Conservation (phyloP, 371 early-diverging fungal genomes). For the Mucor ambiguus region DNA sequence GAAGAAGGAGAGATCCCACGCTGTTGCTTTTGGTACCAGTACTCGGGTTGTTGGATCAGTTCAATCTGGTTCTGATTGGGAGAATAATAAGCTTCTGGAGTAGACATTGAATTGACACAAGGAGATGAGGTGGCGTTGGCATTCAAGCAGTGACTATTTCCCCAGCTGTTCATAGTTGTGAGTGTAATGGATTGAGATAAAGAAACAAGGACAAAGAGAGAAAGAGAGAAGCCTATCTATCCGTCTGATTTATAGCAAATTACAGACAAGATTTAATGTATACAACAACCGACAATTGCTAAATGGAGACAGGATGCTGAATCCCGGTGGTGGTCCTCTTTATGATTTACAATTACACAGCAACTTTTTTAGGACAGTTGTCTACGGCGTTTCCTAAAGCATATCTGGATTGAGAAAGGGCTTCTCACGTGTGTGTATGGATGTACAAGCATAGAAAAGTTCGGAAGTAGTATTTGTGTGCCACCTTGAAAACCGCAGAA, state of each 20-base stretch:
- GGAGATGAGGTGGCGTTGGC: neutral
- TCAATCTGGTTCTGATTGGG: neutral
- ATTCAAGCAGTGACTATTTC: neutral
- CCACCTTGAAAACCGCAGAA: neutral
- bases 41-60: neutral
- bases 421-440: constrained; percentile 1
- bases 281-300: neutral
- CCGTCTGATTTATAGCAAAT: neutral
- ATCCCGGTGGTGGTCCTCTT: constrained; percentile 3
- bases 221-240: neutral
- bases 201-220: neutral
- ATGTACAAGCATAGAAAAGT: neutral
- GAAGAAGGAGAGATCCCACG: neutral
- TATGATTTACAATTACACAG: neutral
- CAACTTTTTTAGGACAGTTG: constrained; percentile 2
- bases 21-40: neutral
- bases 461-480: neutral
- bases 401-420: neutral
- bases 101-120: neutral
- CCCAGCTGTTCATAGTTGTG: neutral
- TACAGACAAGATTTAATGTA: neutral
- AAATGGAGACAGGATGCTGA: neutral
- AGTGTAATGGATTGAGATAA: neutral
- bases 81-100: neutral
- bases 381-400: constrained; percentile 4